Conservation (phyloP, 2,329 filamentous ascomycete species). For the Beauveria sp. region DNA sequence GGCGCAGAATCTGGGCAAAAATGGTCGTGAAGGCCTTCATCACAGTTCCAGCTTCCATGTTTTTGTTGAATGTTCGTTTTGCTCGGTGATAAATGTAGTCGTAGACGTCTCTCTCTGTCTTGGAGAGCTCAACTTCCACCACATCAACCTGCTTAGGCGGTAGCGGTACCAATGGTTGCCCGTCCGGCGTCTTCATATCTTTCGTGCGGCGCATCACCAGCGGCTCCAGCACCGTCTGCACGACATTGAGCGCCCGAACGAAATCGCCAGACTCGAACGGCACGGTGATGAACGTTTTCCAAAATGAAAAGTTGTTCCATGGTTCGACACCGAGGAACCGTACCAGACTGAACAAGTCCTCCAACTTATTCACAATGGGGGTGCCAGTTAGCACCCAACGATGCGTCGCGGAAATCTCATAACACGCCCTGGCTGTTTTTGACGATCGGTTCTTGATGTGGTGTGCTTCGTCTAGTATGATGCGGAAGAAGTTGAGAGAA, state of each 20-base stretch:
- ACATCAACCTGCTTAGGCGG: slow-evolving; percentile 78
- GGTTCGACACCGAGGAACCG: slow-evolving; percentile 90
- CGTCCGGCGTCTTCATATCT: slow-evolving; percentile 93
- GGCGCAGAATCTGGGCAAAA: slow-evolving; percentile 88
- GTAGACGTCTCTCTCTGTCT: slow-evolving; percentile 83
- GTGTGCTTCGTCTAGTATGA: slow-evolving; percentile 94
- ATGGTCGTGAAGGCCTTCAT: slow-evolving; percentile 96
- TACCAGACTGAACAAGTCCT: slow-evolving; percentile 89
- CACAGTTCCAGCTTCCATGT: slow-evolving; percentile 83
- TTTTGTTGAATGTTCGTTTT: slow-evolving; percentile 76
- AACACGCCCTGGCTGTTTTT: slow-evolving; percentile 92
- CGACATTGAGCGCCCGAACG: slow-evolving; percentile 86
- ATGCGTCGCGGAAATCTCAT: slow-evolving; percentile 76
- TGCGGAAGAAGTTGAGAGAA: slow-evolving; percentile 85
- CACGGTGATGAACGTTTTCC: slow-evolving; percentile 97
- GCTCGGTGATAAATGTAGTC: slow-evolving; percentile 80
- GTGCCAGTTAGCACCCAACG: slow-evolving; percentile 93
- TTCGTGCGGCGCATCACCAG: slow-evolving; percentile 93
- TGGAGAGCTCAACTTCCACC: slow-evolving; percentile 77
- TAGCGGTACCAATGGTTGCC: slow-evolving; percentile 65
- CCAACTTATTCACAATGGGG: slow-evolving; percentile 90
- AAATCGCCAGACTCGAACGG: slow-evolving; percentile 96
- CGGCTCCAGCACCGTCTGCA: slow-evolving; percentile 92
- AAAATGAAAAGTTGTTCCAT: slow-evolving; percentile 98
- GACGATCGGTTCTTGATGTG: slow-evolving; percentile 84